phyloP scores from a whole-genome alignment of 441 rosid genomes.

The Gossypium schwendimanii region DNA sequence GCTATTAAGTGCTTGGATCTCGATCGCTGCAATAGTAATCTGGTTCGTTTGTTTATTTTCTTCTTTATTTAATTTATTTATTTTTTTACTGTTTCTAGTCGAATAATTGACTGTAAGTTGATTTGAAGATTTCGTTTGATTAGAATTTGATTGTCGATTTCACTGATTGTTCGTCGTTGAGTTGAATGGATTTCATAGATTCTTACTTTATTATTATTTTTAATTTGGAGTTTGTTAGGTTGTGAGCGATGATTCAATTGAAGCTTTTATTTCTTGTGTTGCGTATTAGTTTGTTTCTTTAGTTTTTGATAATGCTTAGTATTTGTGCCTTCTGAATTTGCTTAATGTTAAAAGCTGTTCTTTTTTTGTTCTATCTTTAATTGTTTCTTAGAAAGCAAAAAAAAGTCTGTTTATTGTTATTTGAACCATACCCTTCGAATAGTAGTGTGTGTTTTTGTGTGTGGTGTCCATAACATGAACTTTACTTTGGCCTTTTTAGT shows the following conservation, averaged over 20 bases:
- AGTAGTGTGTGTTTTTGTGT: neutral
- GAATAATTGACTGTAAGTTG: constrained; percentile 7
- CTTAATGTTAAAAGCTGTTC: neutral
- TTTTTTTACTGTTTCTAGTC: neutral
- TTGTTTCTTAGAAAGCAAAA: neutral
- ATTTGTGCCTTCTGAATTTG: neutral
- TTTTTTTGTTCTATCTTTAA: neutral
- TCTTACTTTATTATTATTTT: neutral
- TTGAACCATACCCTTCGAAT: neutral
- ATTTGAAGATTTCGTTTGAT: constrained; percentile 16
- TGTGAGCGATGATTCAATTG: neutral
- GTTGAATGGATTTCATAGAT: neutral
- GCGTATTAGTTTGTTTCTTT: neutral
- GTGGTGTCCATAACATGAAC: neutral
- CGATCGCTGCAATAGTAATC: constrained; percentile 94
- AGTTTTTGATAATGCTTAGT: neutral
- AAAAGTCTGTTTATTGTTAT: neutral
- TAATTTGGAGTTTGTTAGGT: neutral
- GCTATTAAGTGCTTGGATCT: constrained; percentile 98
- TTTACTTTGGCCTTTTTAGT: neutral
- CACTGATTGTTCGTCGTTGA: constrained; percentile 9
- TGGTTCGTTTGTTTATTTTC: constrained; percentile 40
- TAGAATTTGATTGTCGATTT: constrained; percentile 9
- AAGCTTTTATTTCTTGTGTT: neutral
- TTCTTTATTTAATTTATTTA: neutral